Percentiles rank a stretch among this genome's conserved stretches.
These are phyloP conservation scores for Rickenella mellea DNA, from an alignment of 768 basidiomycete species.

Conservation along the genomic window DNA sequence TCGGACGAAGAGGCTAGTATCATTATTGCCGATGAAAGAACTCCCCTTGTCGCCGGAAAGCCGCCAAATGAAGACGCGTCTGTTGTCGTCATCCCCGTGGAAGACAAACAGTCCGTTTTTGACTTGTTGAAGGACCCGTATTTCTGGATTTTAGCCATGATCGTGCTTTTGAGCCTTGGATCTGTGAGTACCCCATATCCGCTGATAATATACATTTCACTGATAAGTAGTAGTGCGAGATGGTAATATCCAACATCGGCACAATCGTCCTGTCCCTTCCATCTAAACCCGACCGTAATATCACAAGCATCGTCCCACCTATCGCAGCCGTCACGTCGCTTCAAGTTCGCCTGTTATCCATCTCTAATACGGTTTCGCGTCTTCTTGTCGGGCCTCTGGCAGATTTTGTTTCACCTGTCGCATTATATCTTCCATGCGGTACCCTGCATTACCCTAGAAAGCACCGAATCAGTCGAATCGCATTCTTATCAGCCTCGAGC, in stretches of 20 bases:
- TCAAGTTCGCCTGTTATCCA: slow-evolving; percentile 64
- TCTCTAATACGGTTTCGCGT: slow-evolving; percentile 64
- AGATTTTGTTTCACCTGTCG: slow-evolving; percentile 61
- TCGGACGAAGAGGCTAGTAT: background rate
- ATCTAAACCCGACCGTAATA: slow-evolving; percentile 10
- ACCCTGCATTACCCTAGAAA: slow-evolving; percentile 30
- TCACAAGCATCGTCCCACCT: slow-evolving; percentile 6
- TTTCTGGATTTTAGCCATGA: slow-evolving; percentile 56
- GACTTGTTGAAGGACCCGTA: slow-evolving; percentile 43
- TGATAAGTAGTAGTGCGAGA: slow-evolving; percentile 44
- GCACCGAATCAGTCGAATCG: slow-evolving; percentile 50
- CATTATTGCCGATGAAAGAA: slow-evolving; percentile 18
- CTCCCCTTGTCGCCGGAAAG: slow-evolving; percentile 9
- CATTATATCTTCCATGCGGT: slow-evolving; percentile 30
- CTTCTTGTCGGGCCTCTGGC: slow-evolving; percentile 61
- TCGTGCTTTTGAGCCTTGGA: slow-evolving; percentile 50
- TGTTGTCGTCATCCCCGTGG: slow-evolving; percentile 15
- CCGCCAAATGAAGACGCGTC: slow-evolving; percentile 10
- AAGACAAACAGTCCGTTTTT: slow-evolving; percentile 22
- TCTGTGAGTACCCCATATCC: slow-evolving; percentile 37
- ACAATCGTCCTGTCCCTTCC: slow-evolving; percentile 64
- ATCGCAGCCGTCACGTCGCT: slow-evolving; percentile 32
- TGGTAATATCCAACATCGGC: slow-evolving; percentile 79
- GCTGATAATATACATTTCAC: background rate
- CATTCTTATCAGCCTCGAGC: slow-evolving; percentile 45